phyloP scores from a whole-genome alignment of 352 stramenopile species.

The Globisporangium lucens region DNA sequence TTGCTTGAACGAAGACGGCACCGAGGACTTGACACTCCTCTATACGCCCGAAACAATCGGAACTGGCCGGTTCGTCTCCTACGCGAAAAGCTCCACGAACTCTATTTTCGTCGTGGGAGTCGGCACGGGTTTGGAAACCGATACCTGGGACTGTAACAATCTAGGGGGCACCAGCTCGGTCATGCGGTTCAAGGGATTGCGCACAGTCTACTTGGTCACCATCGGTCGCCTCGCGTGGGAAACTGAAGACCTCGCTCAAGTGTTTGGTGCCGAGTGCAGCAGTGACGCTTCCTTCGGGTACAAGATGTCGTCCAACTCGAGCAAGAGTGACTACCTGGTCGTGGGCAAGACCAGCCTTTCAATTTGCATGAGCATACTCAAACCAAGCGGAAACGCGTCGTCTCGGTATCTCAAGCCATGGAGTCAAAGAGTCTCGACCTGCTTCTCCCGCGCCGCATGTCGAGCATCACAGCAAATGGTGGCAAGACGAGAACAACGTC shows the following conservation, averaged over 20 bases:
- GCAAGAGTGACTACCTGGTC: background rate
- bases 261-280: background rate
- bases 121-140: background rate
- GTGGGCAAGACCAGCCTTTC: background rate
- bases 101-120: constrained; percentile 5
- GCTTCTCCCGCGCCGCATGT: constrained; percentile 15
- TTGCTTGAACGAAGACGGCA: constrained; percentile 16
- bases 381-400: constrained; percentile 16
- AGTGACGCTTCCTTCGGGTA: background rate
- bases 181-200: background rate
- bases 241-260: background rate
- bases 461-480: background rate
- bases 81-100: constrained; percentile 2
- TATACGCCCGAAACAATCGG: no score
- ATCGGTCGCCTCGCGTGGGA: background rate
- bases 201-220: background rate
- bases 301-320: background rate
- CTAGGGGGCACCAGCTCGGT: no score
- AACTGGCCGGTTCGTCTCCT: background rate
- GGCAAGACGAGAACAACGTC: background rate
- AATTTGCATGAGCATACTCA: background rate
- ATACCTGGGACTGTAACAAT: background rate
- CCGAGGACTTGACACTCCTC: constrained; percentile 7
- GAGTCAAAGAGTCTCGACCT: background rate
- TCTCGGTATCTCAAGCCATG: background rate